These are phyloP conservation scores for Fusarium fujikuroi DNA, from an alignment of 2,329 filamentous ascomycete species.

Conservation along the genomic window DNA sequence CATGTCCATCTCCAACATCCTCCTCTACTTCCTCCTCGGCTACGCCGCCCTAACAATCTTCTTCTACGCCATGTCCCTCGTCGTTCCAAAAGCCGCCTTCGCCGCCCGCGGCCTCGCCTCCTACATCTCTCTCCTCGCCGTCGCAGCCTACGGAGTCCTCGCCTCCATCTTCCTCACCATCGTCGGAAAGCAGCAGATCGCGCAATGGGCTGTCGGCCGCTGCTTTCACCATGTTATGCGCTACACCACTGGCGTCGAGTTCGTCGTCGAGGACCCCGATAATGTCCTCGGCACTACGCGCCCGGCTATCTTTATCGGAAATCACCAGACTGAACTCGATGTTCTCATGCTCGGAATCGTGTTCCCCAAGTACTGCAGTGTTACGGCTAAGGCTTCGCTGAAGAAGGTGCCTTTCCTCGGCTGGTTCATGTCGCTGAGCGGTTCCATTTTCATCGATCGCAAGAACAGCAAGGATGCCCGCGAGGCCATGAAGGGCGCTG, in stretches of 20 bases:
- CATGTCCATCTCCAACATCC: conserved; percentile 54
- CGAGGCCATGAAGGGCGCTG: conserved; percentile 85
- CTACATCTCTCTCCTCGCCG: conserved; percentile 70
- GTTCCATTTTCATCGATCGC: conserved; percentile 95
- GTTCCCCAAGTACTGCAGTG: conserved; percentile 90
- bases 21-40: conserved; percentile 60
- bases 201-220: conserved; percentile 86
- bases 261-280: conserved; percentile 75
- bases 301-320: conserved; percentile 90
- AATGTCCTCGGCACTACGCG: conserved; percentile 71
- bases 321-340: conserved; percentile 97
- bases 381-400: conserved; percentile 90
- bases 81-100: conserved; percentile 71
- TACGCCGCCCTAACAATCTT: conserved; percentile 62
- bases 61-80: conserved; percentile 71
- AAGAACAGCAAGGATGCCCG: conserved; percentile 84
- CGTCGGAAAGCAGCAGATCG: conserved; percentile 76
- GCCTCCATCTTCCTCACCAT: conserved; percentile 77
- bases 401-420: conserved; percentile 85
- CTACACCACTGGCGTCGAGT: conserved; percentile 78
- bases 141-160: conserved; percentile 78
- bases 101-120: conserved; percentile 74
- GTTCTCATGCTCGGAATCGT: conserved; percentile 89
- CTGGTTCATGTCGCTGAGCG: conserved; percentile 92
- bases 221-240: conserved; percentile 84